phyloP scores from a whole-genome alignment of 108 stramenopile genomes.

The Conticribra weissflogii region DNA sequence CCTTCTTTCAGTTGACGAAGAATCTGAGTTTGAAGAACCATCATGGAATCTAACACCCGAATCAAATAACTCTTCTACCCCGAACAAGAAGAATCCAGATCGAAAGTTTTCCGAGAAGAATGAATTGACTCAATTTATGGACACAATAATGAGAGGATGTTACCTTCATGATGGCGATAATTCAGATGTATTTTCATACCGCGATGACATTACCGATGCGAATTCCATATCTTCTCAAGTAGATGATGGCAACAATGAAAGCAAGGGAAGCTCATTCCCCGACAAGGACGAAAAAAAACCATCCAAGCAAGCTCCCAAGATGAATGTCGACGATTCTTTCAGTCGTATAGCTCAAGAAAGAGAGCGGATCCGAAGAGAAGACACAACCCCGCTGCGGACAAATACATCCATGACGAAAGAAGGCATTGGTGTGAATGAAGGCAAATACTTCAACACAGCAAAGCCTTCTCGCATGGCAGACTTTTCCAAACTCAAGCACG shows the following conservation, averaged over 20 bases:
- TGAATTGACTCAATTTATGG: constrained; percentile 18
- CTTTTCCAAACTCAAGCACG: no score
- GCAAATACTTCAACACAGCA: not conserved
- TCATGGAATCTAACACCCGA: not conserved
- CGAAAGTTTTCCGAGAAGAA: constrained; percentile 1
- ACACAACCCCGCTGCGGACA: constrained; percentile 21
- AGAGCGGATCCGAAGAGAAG: constrained; percentile 9
- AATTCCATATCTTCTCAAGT: not conserved
- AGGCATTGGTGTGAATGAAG: not conserved
- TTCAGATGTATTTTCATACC: constrained; percentile 7
- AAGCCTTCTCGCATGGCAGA: no score
- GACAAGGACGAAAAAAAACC: not conserved
- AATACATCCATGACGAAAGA: constrained; percentile 18
- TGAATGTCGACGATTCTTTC: not conserved
- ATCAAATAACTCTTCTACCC: not conserved
- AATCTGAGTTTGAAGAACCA: constrained; percentile 23
- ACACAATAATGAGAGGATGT: constrained; percentile 14
- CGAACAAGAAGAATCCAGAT: not conserved
- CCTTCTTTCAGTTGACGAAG: constrained; percentile 27
- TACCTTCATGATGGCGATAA: constrained; percentile 4
- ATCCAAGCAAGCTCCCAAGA: not conserved
- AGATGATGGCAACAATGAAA: not conserved
- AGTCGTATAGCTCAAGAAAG: not conserved
- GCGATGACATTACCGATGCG: constrained; percentile 6
- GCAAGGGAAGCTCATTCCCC: no score